A percentile compares a stretch with the other conserved stretches of the same genome.
Evolutionary conservation across 2,329 filamentous ascomycete species (phyloP).

Genomic region (Calycina herbarum): DNA sequence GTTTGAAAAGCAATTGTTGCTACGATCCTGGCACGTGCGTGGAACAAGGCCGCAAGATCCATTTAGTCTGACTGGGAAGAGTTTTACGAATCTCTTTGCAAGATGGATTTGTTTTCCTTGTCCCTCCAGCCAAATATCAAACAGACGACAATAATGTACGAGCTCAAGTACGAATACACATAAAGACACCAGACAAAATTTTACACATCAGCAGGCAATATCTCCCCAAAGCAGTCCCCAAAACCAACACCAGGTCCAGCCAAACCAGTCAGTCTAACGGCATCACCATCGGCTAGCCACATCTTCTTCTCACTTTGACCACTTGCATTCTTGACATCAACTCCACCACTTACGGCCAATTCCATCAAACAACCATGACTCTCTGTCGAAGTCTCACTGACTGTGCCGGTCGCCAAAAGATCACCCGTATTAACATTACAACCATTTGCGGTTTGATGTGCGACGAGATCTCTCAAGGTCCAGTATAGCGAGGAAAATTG

Average conservation of each 20-base stretch:
- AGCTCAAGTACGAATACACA: too few species aligned
- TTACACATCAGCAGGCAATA: too few species aligned
- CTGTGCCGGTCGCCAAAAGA: slow-evolving; percentile 45
- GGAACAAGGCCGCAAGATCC: too few species aligned
- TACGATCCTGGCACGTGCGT: too few species aligned
- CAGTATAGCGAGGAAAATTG: slow-evolving; percentile 41
- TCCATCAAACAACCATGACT: slow-evolving; percentile 45
- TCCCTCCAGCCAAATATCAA: too few species aligned
- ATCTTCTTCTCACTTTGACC: slow-evolving; percentile 31
- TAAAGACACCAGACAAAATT: too few species aligned
- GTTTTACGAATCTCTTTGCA: too few species aligned
- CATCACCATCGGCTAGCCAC: slow-evolving; percentile 45
- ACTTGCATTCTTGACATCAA: slow-evolving; percentile 32
- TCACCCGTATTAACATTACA: slow-evolving; percentile 44
- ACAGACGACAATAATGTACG: too few species aligned
- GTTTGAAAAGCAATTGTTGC: too few species aligned
- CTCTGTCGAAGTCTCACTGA: slow-evolving; percentile 39
- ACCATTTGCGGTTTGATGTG: slow-evolving; percentile 42
- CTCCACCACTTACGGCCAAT: slow-evolving; percentile 40
- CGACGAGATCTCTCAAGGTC: slow-evolving; percentile 42
- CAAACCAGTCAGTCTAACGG: slow-evolving; percentile 22
- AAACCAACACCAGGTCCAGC: slow-evolving; percentile 31
- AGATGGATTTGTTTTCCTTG: too few species aligned
- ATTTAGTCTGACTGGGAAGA: too few species aligned
- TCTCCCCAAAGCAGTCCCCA: slow-evolving; percentile 28